Evolutionary conservation across 441 rosid species (phyloP), one percentile per base, ranked within the genome.

Genomic region (Eruca vesicaria): DNA sequence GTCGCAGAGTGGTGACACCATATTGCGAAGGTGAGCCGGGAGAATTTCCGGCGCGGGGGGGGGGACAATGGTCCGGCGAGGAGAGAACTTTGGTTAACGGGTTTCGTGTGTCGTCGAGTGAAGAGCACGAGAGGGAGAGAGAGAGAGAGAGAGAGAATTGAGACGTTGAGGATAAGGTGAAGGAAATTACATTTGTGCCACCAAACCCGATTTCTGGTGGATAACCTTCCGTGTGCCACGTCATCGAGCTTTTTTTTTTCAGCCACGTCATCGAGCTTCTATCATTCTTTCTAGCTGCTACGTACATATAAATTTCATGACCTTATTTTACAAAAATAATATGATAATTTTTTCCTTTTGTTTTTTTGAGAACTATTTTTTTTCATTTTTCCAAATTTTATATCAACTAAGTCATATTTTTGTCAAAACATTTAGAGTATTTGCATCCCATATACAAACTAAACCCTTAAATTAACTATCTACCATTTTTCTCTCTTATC

Each of bases 1-100:
- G 61, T 88, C 89, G 57, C 83, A 82, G 21, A 89, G 80, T 14
- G 83, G 82, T 16, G 87, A 78, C 76, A 88, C 93, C 97, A 89
- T 90, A 63, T 43, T 58, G 48, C 52, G 9, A 68, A 71, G 70
- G 74, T 3, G 70, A 72, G 20, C 66, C 74, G 78, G 63, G 36
- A 57, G 31, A 63, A 56, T 35, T n/a, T 16, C 78, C 81, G 75
- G 75, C 70, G 55, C 45, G 28, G 18, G 59, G 55, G 56, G 28
- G 18, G 59, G 1, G 53, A 58, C 35, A 71, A 48, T 11, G 3
- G 48, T 36, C 62, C 33, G 72, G 68, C 31, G 63, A 11, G 18
- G 21, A 16, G 28, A 57, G 7, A 69, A 15, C 18, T 78, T 52
- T 56, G 36, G 62, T 45, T 63, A 36, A 76, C 71, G 68, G 78